These are phyloP conservation scores for Monosporascus cannonballus DNA, from an alignment of 2,329 filamentous ascomycete genomes.

Conservation along the genomic window DNA sequence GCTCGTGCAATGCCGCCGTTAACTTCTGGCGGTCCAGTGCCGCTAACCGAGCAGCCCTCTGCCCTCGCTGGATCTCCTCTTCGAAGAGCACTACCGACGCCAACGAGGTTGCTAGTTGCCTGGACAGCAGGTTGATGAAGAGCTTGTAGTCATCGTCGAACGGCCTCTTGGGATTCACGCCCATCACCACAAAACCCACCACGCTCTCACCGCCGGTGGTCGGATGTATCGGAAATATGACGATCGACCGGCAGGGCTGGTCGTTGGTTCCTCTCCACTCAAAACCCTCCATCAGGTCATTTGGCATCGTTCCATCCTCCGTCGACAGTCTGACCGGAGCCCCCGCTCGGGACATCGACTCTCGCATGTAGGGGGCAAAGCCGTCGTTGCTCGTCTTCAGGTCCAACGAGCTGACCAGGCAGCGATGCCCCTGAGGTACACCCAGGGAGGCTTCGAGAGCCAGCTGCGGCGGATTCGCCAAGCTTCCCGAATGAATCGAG, in stretches of 20 bases:
- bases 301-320: slow-evolving; percentile 60
- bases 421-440: slow-evolving; percentile 56
- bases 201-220: slow-evolving; percentile 65
- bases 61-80: slow-evolving; percentile 71
- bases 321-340: slow-evolving; percentile 62
- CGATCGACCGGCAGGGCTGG: slow-evolving; percentile 62
- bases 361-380: slow-evolving; percentile 69
- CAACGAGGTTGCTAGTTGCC: slow-evolving; percentile 72
- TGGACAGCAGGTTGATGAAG: slow-evolving; percentile 67
- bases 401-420: slow-evolving; percentile 58
- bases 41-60: slow-evolving; percentile 67
- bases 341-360: slow-evolving; percentile 62
- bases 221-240: slow-evolving; percentile 73
- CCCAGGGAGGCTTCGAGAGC: slow-evolving; percentile 68
- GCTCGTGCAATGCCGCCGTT: slow-evolving; percentile 64
- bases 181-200: slow-evolving; percentile 73
- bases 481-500: slow-evolving; percentile 63
- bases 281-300: slow-evolving; percentile 58
- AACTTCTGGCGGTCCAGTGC: slow-evolving; percentile 72
- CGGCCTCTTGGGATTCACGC: slow-evolving; percentile 69
- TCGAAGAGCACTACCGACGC: slow-evolving; percentile 79
- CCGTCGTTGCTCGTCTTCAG: slow-evolving; percentile 63
- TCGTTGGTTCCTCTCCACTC: slow-evolving; percentile 61
- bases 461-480: slow-evolving; percentile 56
- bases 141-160: slow-evolving; percentile 77